Conservation (phyloP, 2,329 filamentous ascomycete species). For the Nigrospora sphaerica region DNA sequence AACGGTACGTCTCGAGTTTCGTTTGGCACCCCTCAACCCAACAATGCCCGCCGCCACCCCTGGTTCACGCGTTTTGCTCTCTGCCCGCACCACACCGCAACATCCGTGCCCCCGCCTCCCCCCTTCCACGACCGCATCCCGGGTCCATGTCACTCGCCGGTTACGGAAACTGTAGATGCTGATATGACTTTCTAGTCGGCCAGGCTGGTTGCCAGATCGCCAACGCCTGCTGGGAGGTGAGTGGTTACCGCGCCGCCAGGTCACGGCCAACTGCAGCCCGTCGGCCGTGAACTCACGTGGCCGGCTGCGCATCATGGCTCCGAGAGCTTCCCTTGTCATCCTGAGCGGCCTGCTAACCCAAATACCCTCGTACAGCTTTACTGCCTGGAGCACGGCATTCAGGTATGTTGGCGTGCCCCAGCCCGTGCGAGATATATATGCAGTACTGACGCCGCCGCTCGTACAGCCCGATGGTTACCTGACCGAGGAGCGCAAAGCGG, state of each 20-base stretch:
- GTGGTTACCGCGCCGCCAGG: constrained; percentile 28
- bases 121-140: constrained; percentile 1
- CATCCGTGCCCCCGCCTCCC: constrained; percentile 15
- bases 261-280: neutral
- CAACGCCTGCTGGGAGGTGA: constrained; percentile 99
- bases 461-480: constrained; percentile 92
- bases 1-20: constrained; percentile 67
- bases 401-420: constrained; percentile 54
- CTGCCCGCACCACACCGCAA: constrained; percentile 27
- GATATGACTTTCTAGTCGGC: constrained; percentile 69
- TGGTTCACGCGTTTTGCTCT: neutral
- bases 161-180: constrained; percentile 30
- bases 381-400: constrained; percentile 99
- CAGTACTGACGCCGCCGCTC: constrained; percentile 23
- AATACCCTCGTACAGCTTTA: constrained; percentile 67
- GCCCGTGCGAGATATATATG: neutral
- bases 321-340: neutral
- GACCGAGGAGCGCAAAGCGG: constrained; percentile 93
- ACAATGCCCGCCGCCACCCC: too few species aligned
- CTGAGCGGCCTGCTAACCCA: neutral
- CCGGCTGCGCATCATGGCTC: too few species aligned
- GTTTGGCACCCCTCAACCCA: constrained; percentile 16
- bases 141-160: neutral
- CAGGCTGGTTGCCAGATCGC: constrained; percentile 99
- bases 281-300: constrained; percentile 1